Evolutionary conservation across 2,329 filamentous ascomycete genomes (phyloP).

Genomic region (Xylariaceae sp.): DNA sequence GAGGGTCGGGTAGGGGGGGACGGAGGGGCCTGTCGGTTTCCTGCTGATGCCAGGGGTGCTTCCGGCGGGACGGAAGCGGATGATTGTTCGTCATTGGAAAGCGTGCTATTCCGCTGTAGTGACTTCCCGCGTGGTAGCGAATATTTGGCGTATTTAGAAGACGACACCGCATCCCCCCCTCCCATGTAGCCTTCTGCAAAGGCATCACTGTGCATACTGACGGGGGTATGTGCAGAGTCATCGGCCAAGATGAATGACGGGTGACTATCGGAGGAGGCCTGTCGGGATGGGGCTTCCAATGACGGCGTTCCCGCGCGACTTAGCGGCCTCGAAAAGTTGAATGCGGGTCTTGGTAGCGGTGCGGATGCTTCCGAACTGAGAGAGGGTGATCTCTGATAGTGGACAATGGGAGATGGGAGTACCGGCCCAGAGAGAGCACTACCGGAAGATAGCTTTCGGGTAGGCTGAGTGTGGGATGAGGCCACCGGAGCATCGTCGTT

Average conservation of each 20-base stretch:
- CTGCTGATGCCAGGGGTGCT: conserved; percentile 42
- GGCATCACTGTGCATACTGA: conserved; percentile 68
- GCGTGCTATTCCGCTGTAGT: conserved; percentile 63
- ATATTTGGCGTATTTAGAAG: conserved; percentile 86
- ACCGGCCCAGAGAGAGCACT: conserved; percentile 42
- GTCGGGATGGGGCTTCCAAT: conserved; percentile 55
- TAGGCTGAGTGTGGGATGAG: conserved; percentile 59
- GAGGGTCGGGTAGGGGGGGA: conserved; percentile 59
- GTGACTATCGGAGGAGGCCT: conserved; percentile 65
- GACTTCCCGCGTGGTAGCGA: conserved; percentile 76
- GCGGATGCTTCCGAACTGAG: conserved; percentile 76
- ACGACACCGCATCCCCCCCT: conserved; percentile 52
- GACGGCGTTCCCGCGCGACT: conserved; percentile 65
- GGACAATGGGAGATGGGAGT: conserved; percentile 56
- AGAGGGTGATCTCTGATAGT: conserved; percentile 75
- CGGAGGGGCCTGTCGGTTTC: conserved; percentile 49
- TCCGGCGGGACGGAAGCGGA: conserved; percentile 63
- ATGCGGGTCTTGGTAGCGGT: conserved; percentile 65
- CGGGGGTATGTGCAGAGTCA: conserved; percentile 63
- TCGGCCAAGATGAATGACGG: conserved; percentile 60
- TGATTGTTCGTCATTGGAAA: conserved; percentile 52
- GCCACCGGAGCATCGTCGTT: conserved; percentile 64
- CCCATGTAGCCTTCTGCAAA: conserved; percentile 52
- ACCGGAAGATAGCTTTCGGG: conserved; percentile 76
- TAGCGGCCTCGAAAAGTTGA: conserved; percentile 91